A percentile compares a stretch with the other conserved stretches of the same genome.
These are phyloP conservation scores for Cryphonectria radicalis DNA, from an alignment of 2,329 filamentous ascomycete genomes.

Conservation along the genomic window DNA sequence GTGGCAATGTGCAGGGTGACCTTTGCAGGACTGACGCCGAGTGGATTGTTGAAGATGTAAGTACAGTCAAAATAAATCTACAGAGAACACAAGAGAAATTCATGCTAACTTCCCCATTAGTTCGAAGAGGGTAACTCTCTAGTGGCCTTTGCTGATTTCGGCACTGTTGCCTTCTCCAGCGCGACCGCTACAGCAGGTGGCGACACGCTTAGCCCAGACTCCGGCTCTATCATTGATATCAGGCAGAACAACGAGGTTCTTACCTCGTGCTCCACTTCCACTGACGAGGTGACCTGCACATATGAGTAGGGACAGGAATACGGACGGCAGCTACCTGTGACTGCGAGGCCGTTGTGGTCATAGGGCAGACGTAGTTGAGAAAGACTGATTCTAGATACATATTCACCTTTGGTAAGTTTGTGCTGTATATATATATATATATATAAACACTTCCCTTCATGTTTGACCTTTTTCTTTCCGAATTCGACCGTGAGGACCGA, in stretches of 20 bases:
- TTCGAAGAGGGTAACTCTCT: conserved; percentile 44
- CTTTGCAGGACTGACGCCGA: conserved; percentile 53
- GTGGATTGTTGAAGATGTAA: conserved; percentile 61
- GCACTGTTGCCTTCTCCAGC: conserved; percentile 45
- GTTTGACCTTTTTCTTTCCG: neutral
- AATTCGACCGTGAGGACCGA: neutral
- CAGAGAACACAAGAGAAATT: neutral
- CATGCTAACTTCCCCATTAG: neutral
- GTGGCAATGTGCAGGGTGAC: conserved; percentile 31
- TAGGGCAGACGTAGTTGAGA: neutral
- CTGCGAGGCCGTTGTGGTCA: neutral
- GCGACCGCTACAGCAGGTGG: conserved; percentile 38
- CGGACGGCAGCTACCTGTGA: neutral
- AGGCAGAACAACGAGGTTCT: conserved; percentile 18
- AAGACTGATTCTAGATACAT: neutral
- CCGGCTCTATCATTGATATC: conserved; percentile 44
- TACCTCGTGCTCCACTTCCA: conserved; percentile 7
- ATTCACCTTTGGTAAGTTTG: neutral
- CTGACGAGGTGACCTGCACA: neutral
- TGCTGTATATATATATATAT: neutral
- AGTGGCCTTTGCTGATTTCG: conserved; percentile 51
- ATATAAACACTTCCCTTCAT: neutral
- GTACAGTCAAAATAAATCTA: neutral
- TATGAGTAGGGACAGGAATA: neutral
- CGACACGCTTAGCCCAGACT: conserved; percentile 37